phyloP scores from a whole-genome alignment of 208 protist species.

The Acanthamoeba triangularis region DNA sequence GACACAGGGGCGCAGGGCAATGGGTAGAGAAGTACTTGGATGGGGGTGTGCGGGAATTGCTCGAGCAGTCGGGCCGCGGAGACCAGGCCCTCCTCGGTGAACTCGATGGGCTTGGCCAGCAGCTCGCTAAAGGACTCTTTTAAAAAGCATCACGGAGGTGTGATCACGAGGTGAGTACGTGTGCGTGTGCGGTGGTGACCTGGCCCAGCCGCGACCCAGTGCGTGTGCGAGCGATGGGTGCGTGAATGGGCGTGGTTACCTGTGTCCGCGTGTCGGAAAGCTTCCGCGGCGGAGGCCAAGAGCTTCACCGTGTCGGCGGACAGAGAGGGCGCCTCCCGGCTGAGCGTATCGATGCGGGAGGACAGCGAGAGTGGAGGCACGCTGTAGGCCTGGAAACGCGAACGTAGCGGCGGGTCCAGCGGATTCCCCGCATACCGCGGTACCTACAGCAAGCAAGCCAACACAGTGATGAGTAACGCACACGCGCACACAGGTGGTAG shows the following conservation, averaged over 20 bases:
- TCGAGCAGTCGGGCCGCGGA: slow-evolving; percentile 12
- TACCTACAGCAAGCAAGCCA: slow-evolving; percentile 42
- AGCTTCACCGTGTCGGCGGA: background rate
- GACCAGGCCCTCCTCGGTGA: slow-evolving; percentile 40
- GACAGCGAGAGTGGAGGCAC: slow-evolving; percentile 16
- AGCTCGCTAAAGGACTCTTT: slow-evolving; percentile 56
- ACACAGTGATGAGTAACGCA: too few relatives aligned
- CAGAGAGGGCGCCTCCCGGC: background rate
- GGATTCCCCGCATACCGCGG: slow-evolving; percentile 86
- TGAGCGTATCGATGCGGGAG: slow-evolving; percentile 9
- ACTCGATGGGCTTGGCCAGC: slow-evolving; percentile 61
- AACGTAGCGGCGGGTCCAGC: slow-evolving; percentile 90
- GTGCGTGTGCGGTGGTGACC: background rate
- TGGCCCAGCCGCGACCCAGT: background rate
- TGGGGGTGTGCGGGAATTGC: slow-evolving; percentile 5
- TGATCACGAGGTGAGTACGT: background rate
- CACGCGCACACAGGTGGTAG: slow-evolving; percentile 85
- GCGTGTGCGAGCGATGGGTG: too few relatives aligned
- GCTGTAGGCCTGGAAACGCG: slow-evolving; percentile 89
- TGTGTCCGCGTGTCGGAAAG: background rate
- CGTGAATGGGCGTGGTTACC: background rate
- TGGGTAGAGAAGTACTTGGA: background rate
- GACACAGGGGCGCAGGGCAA: background rate
- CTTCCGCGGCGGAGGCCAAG: background rate
- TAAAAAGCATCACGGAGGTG: too few relatives aligned